Base-by-base conservation (phyloP, 2,329 filamentous ascomycete species). In the Curvularia hawaiiensis region DNA sequence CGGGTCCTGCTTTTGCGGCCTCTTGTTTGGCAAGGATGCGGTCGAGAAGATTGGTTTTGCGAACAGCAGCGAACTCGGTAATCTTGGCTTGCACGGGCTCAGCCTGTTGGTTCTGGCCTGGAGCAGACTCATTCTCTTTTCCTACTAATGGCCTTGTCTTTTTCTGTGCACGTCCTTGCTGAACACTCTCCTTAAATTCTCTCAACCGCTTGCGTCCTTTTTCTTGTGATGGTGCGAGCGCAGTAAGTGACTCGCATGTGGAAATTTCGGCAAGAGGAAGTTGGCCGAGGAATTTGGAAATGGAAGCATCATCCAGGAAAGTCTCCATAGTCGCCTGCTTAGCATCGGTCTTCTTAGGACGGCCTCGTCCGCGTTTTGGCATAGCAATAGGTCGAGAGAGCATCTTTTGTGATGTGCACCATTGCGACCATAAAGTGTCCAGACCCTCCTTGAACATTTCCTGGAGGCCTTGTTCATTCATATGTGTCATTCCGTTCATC, bases 191-290 rank as follows among this genome's bases (percentile, higher is more conserved):
- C 74, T 88, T 90, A 64, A 93, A 80, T 49, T 89, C 86, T 56
- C 86, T 82, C n/a, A 93, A 80, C 8, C 88, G 84, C 58, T 84
- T 84, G 63, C 90, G 88, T 30, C 89, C 89, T 68, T 88, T 90
- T 48, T 83, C 81, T 28, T 88, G 79, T 6, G 88, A 64, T 1
- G 85, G 83, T 12, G 85, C 83, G 20, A 83, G 79, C 54, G 84
- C 85, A 28, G 77, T 72, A 12, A 84, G 70, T 0, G 84, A 84
- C 5, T 80, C 76, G 71, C 84, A 84, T 33, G 77, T 74, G 9
- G 79, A 78, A 63, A 90, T 79, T 3, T 81, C 69, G 9, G 83
- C 82, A 54, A 84, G 79, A 20, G 87, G 86, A 6, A 90, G 79
- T 28, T 80, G 78, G 38, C 76, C 70, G 45, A 91, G 72, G 61